These are phyloP conservation scores for Amphirosellinia nigrospora DNA, from an alignment of 495 filamentous ascomycete species.

Conservation along the genomic window DNA sequence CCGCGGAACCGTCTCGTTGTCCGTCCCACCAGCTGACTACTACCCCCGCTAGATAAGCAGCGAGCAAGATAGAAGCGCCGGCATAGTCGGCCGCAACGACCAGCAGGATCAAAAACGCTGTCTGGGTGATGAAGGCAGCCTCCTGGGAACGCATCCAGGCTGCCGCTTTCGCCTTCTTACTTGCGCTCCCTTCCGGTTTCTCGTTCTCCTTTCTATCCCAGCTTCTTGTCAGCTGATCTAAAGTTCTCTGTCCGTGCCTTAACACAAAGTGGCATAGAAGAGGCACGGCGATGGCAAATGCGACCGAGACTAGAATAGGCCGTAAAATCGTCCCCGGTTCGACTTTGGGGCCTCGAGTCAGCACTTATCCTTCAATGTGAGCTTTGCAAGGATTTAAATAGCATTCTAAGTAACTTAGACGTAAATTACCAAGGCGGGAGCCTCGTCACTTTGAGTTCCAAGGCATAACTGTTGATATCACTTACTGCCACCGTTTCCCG, in stretches of 20 bases:
- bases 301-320: constrained; percentile 64
- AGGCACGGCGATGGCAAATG: constrained; percentile 56
- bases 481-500: constrained; percentile 24
- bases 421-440: neutral
- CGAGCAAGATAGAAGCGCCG: constrained; percentile 72
- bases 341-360: constrained; percentile 7
- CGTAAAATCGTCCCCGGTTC: constrained; percentile 56
- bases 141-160: constrained; percentile 25
- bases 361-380: neutral
- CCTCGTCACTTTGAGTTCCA: neutral
- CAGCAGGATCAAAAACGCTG: constrained; percentile 55
- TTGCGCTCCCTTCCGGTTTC: constrained; percentile 28
- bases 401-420: neutral
- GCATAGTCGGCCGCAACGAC: constrained; percentile 66
- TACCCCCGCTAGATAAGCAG: constrained; percentile 71
- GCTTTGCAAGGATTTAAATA: neutral
- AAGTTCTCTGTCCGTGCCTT: constrained; percentile 36
- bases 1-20: neutral
- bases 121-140: constrained; percentile 50
- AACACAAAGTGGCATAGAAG: constrained; percentile 53
- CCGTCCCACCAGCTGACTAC: constrained; percentile 59
- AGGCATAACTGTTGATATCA: neutral
- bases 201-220: constrained; percentile 20
- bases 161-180: neutral
- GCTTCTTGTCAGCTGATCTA: constrained; percentile 25